These are phyloP conservation scores for Picea abies DNA, from an alignment of 83 land plant genomes.

Conservation along the genomic window DNA sequence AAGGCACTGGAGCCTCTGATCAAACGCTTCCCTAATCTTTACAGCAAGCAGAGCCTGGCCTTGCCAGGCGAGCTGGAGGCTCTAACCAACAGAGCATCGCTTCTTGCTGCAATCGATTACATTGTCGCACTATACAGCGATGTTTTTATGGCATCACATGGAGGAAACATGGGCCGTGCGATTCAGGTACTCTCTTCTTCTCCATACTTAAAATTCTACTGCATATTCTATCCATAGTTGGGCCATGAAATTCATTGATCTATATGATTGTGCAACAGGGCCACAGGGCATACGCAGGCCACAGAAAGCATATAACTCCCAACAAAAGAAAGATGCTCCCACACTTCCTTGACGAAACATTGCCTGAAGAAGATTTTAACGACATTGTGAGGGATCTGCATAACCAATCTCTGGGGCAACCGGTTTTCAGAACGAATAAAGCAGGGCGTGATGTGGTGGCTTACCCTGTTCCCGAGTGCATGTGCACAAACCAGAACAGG, in stretches of 20 bases:
- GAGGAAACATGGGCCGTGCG: constrained; percentile 57
- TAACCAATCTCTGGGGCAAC: constrained; percentile 23
- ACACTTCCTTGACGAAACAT: constrained; percentile 41
- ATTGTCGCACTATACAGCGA: constrained; percentile 47
- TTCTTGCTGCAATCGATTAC: constrained; percentile 59
- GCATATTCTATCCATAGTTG: too few relatives aligned
- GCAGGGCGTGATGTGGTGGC: constrained; percentile 38
- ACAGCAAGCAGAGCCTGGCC: constrained; percentile 43
- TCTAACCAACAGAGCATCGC: constrained; percentile 32
- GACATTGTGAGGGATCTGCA: constrained; percentile 47
- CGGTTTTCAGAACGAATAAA: constrained; percentile 16
- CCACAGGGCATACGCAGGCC: constrained; percentile 77
- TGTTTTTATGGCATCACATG: constrained; percentile 60
- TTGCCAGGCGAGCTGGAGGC: constrained; percentile 38
- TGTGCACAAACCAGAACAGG: constrained; percentile 20
- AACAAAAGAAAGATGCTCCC: constrained; percentile 69
- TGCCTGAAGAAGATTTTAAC: constrained; percentile 49
- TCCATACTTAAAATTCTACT: neutral
- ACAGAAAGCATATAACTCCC: constrained; percentile 69
- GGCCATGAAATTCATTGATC: neutral
- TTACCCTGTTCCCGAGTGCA: constrained; percentile 48
- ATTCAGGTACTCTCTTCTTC: constrained; percentile 29
- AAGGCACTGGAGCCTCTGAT: constrained; percentile 38
- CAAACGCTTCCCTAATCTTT: constrained; percentile 34
- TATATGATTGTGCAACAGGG: constrained; percentile 40